Percentiles rank a stretch among this genome's conserved stretches.
Evolutionary conservation across 2,329 filamentous ascomycete genomes (phyloP).

Genomic region (Cytospora leucostoma): DNA sequence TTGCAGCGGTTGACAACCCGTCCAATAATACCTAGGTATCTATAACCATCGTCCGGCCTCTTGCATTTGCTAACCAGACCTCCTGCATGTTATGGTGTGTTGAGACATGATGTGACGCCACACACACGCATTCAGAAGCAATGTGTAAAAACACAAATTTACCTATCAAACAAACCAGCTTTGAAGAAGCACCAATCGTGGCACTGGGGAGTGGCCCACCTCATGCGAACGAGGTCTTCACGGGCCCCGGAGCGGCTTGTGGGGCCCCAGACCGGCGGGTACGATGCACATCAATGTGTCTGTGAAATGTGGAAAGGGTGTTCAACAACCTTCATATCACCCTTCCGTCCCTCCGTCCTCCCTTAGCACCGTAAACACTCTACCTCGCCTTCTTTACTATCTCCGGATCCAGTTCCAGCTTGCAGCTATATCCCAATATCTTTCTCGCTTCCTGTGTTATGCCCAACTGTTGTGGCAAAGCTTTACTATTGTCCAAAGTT

Average conservation of each 20-base stretch:
- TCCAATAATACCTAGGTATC: neutral
- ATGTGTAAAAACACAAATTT: neutral
- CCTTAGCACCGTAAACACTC: neutral
- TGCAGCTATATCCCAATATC: too few relatives aligned
- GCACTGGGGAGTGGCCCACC: too few relatives aligned
- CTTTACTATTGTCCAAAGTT: too few relatives aligned
- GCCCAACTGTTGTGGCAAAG: too few relatives aligned
- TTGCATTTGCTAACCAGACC: neutral
- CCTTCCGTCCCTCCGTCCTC: neutral
- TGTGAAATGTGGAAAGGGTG: too few relatives aligned
- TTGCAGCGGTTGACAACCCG: neutral
- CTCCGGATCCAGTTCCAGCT: neutral
- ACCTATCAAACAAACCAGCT: too few relatives aligned
- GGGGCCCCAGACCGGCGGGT: too few relatives aligned
- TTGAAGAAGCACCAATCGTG: too few relatives aligned
- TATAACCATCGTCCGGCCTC: neutral
- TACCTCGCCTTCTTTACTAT: neutral
- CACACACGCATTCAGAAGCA: neutral
- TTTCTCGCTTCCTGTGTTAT: too few relatives aligned
- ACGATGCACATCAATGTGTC: too few relatives aligned
- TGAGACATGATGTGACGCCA: neutral
- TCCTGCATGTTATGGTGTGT: neutral
- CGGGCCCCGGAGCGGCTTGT: too few relatives aligned
- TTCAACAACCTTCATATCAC: neutral
- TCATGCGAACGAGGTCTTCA: too few relatives aligned